These are phyloP conservation scores for Crithidia fasciculata DNA, from an alignment of 208 protist genomes.

Conservation along the genomic window DNA sequence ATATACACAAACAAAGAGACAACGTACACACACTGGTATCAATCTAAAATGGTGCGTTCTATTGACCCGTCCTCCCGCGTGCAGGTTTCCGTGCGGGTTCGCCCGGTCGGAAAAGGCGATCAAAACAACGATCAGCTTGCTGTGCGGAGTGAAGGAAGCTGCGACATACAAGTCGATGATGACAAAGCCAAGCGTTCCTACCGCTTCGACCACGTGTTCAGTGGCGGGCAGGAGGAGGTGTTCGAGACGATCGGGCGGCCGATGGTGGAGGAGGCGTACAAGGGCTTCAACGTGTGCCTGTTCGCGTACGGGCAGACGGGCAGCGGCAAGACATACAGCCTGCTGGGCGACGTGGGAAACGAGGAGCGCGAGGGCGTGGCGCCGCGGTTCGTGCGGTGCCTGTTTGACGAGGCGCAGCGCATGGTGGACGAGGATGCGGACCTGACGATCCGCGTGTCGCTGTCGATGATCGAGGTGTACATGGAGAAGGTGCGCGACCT, in stretches of 20 bases:
- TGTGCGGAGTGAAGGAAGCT: constrained; percentile 2
- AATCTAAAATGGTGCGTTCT: neutral
- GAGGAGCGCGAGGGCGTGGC: constrained; percentile 44
- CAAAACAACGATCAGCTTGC: constrained; percentile 21
- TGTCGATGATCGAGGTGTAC: constrained; percentile 89
- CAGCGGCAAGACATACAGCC: constrained; percentile 79
- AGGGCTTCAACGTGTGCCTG: constrained; percentile 85
- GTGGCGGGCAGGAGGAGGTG: constrained; percentile 54
- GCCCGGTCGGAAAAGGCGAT: constrained; percentile 23
- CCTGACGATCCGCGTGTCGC: constrained; percentile 59
- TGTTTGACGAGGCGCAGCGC: constrained; percentile 56
- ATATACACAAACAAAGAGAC: too few relatives aligned
- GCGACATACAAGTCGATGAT: constrained; percentile 28
- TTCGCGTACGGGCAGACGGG: constrained; percentile 86
- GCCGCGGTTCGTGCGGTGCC: constrained; percentile 40
- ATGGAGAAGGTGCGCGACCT: constrained; percentile 81
- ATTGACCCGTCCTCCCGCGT: constrained; percentile 18
- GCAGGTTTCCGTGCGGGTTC: constrained; percentile 40
- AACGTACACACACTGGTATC: too few relatives aligned
- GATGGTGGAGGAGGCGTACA: constrained; percentile 85
- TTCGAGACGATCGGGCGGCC: constrained; percentile 75
- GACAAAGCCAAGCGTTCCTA: constrained; percentile 31
- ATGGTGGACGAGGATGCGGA: constrained; percentile 56
- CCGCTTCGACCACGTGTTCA: constrained; percentile 57
- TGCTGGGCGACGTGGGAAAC: constrained; percentile 58